These are phyloP conservation scores for Saturnispora sanitii DNA, from an alignment of 805 yeast genomes.

Conservation along the genomic window DNA sequence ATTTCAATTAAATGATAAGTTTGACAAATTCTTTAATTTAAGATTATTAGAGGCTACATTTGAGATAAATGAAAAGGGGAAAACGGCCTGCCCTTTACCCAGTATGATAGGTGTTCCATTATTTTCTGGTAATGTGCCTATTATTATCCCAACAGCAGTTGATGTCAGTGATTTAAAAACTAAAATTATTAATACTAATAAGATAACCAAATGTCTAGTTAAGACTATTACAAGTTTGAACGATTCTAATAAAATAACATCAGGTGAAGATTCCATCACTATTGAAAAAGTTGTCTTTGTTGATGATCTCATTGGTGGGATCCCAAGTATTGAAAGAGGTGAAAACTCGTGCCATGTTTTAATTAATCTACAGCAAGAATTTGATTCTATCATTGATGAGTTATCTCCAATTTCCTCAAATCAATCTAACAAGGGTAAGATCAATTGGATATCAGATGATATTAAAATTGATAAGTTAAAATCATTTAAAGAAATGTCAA, in stretches of 20 bases:
- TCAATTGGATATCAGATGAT: slow-evolving; percentile 7
- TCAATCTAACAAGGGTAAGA: slow-evolving; percentile 7
- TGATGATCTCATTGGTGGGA: slow-evolving; percentile 84
- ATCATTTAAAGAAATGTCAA: slow-evolving; percentile 61
- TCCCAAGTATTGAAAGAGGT: slow-evolving; percentile 76
- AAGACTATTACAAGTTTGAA: slow-evolving; percentile 25
- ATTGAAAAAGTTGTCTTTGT: slow-evolving; percentile 77
- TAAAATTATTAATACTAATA: slow-evolving; percentile 30
- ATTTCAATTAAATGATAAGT: not conserved
- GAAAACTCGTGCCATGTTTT: slow-evolving; percentile 72
- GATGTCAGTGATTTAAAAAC: slow-evolving; percentile 26
- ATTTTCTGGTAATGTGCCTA: slow-evolving; percentile 41
- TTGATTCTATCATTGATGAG: slow-evolving; percentile 53
- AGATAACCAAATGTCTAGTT: slow-evolving; percentile 32
- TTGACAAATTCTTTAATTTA: slow-evolving; percentile 8
- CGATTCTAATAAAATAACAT: slow-evolving; percentile 7
- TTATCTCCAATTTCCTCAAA: slow-evolving; percentile 23
- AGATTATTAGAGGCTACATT: slow-evolving; percentile 31
- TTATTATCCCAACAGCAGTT: slow-evolving; percentile 49
- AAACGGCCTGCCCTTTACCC: slow-evolving; percentile 24
- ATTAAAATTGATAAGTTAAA: slow-evolving; percentile 27
- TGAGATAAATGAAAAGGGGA: slow-evolving; percentile 20
- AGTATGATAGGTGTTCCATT: slow-evolving; percentile 34
- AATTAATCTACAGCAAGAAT: slow-evolving; percentile 78
- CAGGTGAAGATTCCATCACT: slow-evolving; percentile 29